phyloP scores from a whole-genome alignment of 2,329 filamentous ascomycete genomes.

The Phialemonium atrogriseum region DNA sequence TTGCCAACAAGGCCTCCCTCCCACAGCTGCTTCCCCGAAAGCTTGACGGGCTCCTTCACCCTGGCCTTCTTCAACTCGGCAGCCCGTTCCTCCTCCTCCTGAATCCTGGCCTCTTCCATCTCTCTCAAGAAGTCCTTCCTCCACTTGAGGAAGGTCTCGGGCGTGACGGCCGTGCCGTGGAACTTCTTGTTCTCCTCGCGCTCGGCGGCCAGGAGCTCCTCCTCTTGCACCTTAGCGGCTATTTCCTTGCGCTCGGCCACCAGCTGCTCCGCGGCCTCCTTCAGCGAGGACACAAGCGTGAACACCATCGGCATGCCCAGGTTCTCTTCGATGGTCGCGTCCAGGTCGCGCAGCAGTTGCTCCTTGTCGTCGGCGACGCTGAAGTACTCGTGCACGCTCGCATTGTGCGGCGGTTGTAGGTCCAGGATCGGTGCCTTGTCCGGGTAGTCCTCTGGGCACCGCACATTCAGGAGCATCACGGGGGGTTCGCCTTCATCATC shows the following conservation, averaged over 20 bases:
- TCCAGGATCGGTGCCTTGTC: conserved; percentile 80
- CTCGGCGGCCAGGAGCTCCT: conserved; percentile 53
- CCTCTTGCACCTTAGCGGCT: conserved; percentile 48
- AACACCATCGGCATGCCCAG: conserved; percentile 98
- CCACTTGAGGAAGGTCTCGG: conserved; percentile 80
- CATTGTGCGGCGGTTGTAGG: conserved; percentile 64
- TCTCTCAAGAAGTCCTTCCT: conserved; percentile 68
- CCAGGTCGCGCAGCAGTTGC: conserved; percentile 60
- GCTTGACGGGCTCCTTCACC: conserved; percentile 63
- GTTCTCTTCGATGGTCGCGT: conserved; percentile 79
- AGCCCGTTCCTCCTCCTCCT: conserved; percentile 65
- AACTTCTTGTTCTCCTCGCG: conserved; percentile 96
- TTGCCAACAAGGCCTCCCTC: conserved; percentile 64
- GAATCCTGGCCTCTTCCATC: conserved; percentile 64
- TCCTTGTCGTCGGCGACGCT: conserved; percentile 74
- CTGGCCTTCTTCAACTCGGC: conserved; percentile 77
- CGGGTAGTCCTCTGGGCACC: conserved; percentile 85
- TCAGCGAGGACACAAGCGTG: conserved; percentile 76
- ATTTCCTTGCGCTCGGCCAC: conserved; percentile 65
- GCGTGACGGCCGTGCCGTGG: conserved; percentile 81
- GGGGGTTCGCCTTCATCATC: conserved; percentile 58
- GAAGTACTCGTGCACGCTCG: conserved; percentile 62
- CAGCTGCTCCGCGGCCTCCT: conserved; percentile 83
- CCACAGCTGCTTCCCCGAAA: conserved; percentile 72
- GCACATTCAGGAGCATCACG: conserved; percentile 72